Base-by-base conservation (phyloP, 2,329 filamentous ascomycete species). In the Fusarium secorum region DNA sequence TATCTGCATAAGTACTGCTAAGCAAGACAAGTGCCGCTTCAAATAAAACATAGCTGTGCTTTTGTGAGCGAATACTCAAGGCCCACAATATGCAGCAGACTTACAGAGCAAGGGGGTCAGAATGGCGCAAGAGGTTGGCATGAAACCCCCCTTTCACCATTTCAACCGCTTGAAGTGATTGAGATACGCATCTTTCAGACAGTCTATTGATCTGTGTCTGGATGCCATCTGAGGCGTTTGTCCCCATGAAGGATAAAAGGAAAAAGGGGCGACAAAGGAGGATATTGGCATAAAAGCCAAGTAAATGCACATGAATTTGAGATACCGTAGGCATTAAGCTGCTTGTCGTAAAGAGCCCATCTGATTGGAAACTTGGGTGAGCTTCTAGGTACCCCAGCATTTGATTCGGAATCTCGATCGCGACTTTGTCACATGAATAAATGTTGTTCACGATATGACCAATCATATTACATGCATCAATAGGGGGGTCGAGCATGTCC, bases 231-330 rank as follows among this genome's bases (percentile, higher is more conserved):
- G 53, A 44, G 11, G 49, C 56, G 15, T 51, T 51, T 22, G 15
- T n/a, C 66, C 81, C 79, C 60, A 82, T 87, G 42, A 90, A 81
- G 17, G 89, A 82, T 62, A 85, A 87, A 18, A 91, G 79, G 63
- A 91, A 89, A 75, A 91, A 91, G 0, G 90, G 89, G 32, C 90
- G 83, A 3, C 88, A 90, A 3, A 92, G 83, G 1, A 92, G 81
- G 30, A 91, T 85, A 44, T 90, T 85, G 1, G 88, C 87, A 74
- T 91, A 89, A 60, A 85, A 87, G 62, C 90, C 87, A 38, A 91
- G 81, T 28, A 91, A 80, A 64, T 90, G 89, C 62, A 86, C 81
- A 69, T 91, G 89, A 10, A 91, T 78, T n/a, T 89, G 85, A 7
- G 87, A 86, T 36, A 91, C 85, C 7, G 86, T 85, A 65, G 88